These are phyloP conservation scores for Ambrosia hybrid DNA, from an alignment of 140 eudicot species.

Conservation along the genomic window DNA sequence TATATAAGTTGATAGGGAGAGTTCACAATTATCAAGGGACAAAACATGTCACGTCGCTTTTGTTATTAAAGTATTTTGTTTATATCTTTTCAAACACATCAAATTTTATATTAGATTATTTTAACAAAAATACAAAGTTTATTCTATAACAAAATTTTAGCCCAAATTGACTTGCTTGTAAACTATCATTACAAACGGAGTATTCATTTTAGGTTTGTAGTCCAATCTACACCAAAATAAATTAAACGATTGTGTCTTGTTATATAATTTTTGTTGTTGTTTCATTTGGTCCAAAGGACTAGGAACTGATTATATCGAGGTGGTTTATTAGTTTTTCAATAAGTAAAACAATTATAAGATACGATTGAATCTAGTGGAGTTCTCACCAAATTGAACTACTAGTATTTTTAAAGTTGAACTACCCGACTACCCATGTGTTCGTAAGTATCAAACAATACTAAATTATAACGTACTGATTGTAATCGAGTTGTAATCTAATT, in stretches of 20 bases:
- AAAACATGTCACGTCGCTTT: slow-evolving; percentile 13
- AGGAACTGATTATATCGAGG: not conserved
- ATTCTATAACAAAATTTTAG: not conserved
- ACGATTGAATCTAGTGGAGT: not conserved
- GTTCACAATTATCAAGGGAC: not conserved
- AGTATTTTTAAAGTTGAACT: not conserved
- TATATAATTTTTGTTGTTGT: not conserved
- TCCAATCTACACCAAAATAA: too few species aligned
- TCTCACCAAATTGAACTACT: not conserved
- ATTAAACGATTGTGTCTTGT: not conserved
- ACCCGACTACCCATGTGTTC: not conserved
- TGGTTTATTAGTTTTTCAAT: too few species aligned
- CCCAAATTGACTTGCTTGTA: not conserved
- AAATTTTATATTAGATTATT: not conserved
- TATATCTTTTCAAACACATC: not conserved
- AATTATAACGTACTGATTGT: not conserved
- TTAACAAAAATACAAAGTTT: not conserved
- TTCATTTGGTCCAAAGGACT: not conserved
- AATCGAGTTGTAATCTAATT: not conserved
- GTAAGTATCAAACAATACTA: not conserved
- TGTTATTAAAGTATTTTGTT: not conserved
- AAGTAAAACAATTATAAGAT: too few species aligned
- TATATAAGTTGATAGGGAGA: not conserved
- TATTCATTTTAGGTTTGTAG: not conserved
- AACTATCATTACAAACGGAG: not conserved